Base-by-base conservation (phyloP, 768 basidiomycete genomes). In the Naganishia vaughanmartiniae region DNA sequence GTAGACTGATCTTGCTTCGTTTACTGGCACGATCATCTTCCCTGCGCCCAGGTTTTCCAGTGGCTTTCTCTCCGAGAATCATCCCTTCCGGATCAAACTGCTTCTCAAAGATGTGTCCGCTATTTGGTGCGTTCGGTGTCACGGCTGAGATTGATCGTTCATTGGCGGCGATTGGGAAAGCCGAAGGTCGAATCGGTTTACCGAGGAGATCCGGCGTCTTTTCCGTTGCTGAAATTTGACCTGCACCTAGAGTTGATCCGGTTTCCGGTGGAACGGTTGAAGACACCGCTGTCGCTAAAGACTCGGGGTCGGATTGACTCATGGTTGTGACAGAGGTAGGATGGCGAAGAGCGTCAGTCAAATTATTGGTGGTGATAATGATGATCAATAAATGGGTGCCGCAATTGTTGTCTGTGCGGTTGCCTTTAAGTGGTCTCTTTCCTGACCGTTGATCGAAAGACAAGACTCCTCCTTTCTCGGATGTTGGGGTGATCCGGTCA, bases 21-120 rank as follows among this genome's bases (percentile, higher is more conserved):
- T 63, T 63, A 42, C 60, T 63, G 2, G 60, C 60, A 11, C 39
- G 24, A 24, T 63, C 60, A 45, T 63, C 60, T 12, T 63, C 60
- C 26, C 42, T 63, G 15, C 60, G 36, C 15, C n/a, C n/a, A 36
- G 33, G 34, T 30, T 45, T 63, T 21, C 36, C 36, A 42, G 19
- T 45, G 24, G 42, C 60, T 26, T 63, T 63, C 26, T 63, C 60
- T n/a, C 60, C 60, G 2, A 63, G 42, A 21, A 63, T 63, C 60
- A 63, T 63, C 42, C 60, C 60, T 15, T 63, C 60, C 2, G 42
- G 39, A 26, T 63, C 21, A 19, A n/a, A 15, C 21, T 19, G 28
- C 5, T 63, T 45, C 17, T 63, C 60, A 4, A 10, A 11, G 1
- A 10, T n/a, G 36, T 28, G 39, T 6, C 12, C 42, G n/a, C 26